Evolutionary conservation across 2,329 filamentous ascomycete genomes (phyloP), one percentile per base, ranked within the genome.

Genomic region (Fusarium chaquense): DNA sequence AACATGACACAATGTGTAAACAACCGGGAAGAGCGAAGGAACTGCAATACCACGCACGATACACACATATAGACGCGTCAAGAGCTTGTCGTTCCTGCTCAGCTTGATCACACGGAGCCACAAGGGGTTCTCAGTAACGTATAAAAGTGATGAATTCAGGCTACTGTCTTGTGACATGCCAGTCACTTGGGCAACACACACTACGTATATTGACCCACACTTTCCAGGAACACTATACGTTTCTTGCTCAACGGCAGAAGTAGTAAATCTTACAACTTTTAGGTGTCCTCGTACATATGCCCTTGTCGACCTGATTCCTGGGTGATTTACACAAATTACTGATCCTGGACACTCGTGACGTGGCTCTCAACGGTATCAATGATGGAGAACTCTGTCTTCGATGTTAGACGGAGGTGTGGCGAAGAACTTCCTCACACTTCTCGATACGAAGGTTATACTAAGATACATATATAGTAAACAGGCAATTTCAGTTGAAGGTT

Each of bases 11-110:
- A 2, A 38, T 72, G 20, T 69, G 63, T 3, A 40, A 45, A 18
- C 41, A 51, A 12, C 59, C 59, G 30, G 59, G 45, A 26, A 70
- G 52, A 8, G 15, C 38, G 2, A 65, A 60, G 18, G 65, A 50
- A 3, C 16, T 70, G 22, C 59, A 60, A 16, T 71, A 73, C 6
- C 64, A 70, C 18, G 52, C 64, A 70, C 16, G 54, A 72, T 20
- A n/a, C 64, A 2, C 20, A 67, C 22, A 71, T 68, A 24, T 66
- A 63, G 24, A 47, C 67, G n/a, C 69, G 54, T 55, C 58, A 69
- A 32, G 30, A 58, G 16, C 58, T 62, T 1, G 8, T 65, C 1
- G 68, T 74, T 36, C 67, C 72, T 60, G 61, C 53, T 12, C 63
- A 68, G 1, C 52, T 67, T 4, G 7, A 41, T 24, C 40, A 12